Percentiles rank a stretch among this genome's conserved stretches.
phyloP scores from a whole-genome alignment of 2,329 filamentous ascomycete species.

The Epichloe gansuensis region DNA sequence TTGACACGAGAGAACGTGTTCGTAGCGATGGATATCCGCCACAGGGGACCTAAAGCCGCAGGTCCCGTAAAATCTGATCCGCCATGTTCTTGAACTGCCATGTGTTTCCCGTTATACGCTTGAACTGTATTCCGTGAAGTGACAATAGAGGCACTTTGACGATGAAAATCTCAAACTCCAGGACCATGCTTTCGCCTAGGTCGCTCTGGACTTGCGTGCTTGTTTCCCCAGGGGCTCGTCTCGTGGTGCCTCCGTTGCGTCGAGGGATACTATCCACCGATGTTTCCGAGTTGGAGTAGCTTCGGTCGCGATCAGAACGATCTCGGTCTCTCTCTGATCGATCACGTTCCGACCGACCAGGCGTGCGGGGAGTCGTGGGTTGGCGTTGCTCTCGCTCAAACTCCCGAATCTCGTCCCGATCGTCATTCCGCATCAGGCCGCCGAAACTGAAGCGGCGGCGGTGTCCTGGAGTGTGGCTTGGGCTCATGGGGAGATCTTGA shows the following conservation, averaged over 20 bases:
- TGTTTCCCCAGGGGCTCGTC: slow-evolving; percentile 67
- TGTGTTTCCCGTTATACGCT: slow-evolving; percentile 87
- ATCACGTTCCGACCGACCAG: slow-evolving; percentile 25
- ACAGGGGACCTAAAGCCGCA: slow-evolving; percentile 53
- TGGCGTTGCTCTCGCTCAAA: slow-evolving; percentile 29
- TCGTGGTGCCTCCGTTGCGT: slow-evolving; percentile 34
- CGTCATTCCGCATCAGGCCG: slow-evolving; percentile 43
- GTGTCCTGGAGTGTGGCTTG: slow-evolving; percentile 45
- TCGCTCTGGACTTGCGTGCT: slow-evolving; percentile 87
- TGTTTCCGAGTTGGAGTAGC: slow-evolving; percentile 77
- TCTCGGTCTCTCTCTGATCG: slow-evolving; percentile 20
- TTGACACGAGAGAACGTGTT: neutral
- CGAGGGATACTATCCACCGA: slow-evolving; percentile 63
- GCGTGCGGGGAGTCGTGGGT: slow-evolving; percentile 30
- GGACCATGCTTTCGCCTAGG: slow-evolving; percentile 67
- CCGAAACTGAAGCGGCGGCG: slow-evolving; percentile 76
- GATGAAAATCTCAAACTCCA: slow-evolving; percentile 92
- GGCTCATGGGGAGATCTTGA: slow-evolving; percentile 50
- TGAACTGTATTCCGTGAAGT: slow-evolving; percentile 94
- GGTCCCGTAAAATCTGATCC: slow-evolving; percentile 79
- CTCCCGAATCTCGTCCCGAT: slow-evolving; percentile 60
- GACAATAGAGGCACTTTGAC: slow-evolving; percentile 93
- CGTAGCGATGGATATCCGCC: neutral
- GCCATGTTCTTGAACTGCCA: slow-evolving; percentile 99
- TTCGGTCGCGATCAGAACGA: slow-evolving; percentile 41